Base-by-base conservation (phyloP, 805 yeast species). In the Starmerella sp. region DNA sequence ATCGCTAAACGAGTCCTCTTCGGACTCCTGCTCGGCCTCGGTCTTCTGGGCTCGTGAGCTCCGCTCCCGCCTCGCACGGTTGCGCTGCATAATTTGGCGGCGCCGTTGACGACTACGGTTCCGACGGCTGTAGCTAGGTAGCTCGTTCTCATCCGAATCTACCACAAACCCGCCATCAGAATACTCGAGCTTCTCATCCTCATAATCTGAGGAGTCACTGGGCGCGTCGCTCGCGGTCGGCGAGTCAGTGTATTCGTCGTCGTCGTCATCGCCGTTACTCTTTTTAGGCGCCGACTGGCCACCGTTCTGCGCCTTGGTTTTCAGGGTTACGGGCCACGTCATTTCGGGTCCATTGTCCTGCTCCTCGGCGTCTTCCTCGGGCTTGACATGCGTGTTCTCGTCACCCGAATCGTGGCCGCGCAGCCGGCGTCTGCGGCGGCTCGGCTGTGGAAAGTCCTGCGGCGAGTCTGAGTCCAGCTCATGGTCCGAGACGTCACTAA, bases 131-230 rank as follows among this genome's bases (percentile, higher is more conserved):
- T 50, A 50, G 31, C 48, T 38, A 3, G 53, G 53, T 13, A 55
- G 46, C 6, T 54, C 56, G 30, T 60, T 60, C 28, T 55, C 63
- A 39, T 62, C 64, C 2, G 62, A 59, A 38, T 57, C 60, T n/a
- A 59, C 64, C 3, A 62, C 57, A 30, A 59, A 59, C 8, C 62
- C 62, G 22, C 62, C 62, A 17, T 59, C 62, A 8, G 54, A 46
- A 53, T 28, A 57, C 55, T 59, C 62, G 36, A 54, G 34, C 17
- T 52, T 57, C 13, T 43, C 60, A 15, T 52, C 48, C 14, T 44
- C 58, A 32, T 14, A 31, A 7, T 10, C 51, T 5, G 29, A 38
- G 9, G 37, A 7, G 28, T 45, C 57, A 32, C 31, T 22, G n/a
- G 13, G 36, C 29, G 13, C 47, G 34, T 41, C 51, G 15, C 13